Conservation (phyloP, 2,329 filamentous ascomycete genomes). For the Exophiala sp. region DNA sequence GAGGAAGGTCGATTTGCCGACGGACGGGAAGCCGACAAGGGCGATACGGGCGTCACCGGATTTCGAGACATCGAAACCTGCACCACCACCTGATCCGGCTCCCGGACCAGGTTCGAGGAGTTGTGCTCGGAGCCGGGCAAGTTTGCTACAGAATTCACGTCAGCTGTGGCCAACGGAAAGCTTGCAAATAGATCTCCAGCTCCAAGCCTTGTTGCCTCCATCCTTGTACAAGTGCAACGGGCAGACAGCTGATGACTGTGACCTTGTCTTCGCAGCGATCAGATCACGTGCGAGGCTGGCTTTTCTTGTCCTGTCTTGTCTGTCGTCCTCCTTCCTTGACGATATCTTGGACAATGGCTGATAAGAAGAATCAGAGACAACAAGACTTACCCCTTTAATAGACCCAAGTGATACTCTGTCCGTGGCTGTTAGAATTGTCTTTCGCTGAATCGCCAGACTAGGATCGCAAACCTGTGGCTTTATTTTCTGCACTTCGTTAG, state of each 20-base stretch:
- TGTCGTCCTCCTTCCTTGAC: background rate
- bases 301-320: background rate
- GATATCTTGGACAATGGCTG: background rate
- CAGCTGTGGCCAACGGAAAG: conserved; percentile 1
- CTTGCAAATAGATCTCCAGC: background rate
- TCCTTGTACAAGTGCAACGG: too few relatives aligned
- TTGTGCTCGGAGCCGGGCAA: conserved; percentile 89
- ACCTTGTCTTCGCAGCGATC: too few relatives aligned
- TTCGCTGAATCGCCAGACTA: conserved; percentile 5
- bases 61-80: conserved; percentile 89
- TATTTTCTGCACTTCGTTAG: conserved; percentile 68
- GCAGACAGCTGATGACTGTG: too few relatives aligned
- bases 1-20: conserved; percentile 98
- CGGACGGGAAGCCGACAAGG: conserved; percentile 96
- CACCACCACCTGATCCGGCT: conserved; percentile 70
- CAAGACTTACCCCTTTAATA: conserved; percentile 79
- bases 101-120: conserved; percentile 85
- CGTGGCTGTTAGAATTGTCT: conserved; percentile 36
- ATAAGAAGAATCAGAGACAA: background rate
- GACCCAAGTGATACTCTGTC: conserved; percentile 92
- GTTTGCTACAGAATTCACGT: conserved; percentile 62
- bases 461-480: conserved; percentile 81
- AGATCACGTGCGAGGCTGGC: background rate
- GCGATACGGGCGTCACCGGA: conserved; percentile 95
- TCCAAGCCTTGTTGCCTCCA: too few relatives aligned